Conservation (phyloP, 352 stramenopile genomes). For the Globisporangium nunn region DNA sequence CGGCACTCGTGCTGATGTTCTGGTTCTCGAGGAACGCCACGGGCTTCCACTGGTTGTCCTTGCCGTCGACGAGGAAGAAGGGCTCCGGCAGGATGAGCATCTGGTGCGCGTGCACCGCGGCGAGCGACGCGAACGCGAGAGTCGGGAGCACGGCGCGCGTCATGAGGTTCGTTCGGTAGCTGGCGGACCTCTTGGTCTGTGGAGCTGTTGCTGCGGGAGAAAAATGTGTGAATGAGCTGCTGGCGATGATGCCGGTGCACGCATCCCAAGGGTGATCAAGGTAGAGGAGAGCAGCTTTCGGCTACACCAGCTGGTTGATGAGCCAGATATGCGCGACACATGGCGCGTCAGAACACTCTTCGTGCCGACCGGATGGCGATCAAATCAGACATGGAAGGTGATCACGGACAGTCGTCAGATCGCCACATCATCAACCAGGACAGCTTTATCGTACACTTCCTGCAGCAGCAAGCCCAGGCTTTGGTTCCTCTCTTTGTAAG, state of each 20-base stretch:
- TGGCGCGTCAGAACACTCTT: neutral
- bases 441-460: too few relatives aligned
- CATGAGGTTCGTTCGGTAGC: neutral
- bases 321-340: neutral
- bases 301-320: neutral
- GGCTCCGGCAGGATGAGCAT: slow-evolving; percentile 32
- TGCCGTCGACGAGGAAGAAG: slow-evolving; percentile 49
- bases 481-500: too few relatives aligned
- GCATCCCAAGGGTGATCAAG: neutral
- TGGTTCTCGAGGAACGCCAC: slow-evolving; percentile 50
- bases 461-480: too few relatives aligned
- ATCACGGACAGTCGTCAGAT: neutral
- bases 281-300: neutral
- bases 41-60: slow-evolving; percentile 14
- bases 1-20: slow-evolving; percentile 36
- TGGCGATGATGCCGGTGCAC: neutral
- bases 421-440: too few relatives aligned
- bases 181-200: neutral
- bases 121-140: slow-evolving; percentile 3
- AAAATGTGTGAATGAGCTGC: slow-evolving; percentile 4
- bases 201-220: too few relatives aligned
- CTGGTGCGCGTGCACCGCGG: slow-evolving; percentile 24
- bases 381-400: neutral
- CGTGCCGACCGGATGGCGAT: neutral
- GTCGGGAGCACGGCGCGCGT: neutral